Percentiles rank a stretch among this genome's conserved stretches.
phyloP scores from a whole-genome alignment of 306 rosid genomes.

The Prunus davidiana region DNA sequence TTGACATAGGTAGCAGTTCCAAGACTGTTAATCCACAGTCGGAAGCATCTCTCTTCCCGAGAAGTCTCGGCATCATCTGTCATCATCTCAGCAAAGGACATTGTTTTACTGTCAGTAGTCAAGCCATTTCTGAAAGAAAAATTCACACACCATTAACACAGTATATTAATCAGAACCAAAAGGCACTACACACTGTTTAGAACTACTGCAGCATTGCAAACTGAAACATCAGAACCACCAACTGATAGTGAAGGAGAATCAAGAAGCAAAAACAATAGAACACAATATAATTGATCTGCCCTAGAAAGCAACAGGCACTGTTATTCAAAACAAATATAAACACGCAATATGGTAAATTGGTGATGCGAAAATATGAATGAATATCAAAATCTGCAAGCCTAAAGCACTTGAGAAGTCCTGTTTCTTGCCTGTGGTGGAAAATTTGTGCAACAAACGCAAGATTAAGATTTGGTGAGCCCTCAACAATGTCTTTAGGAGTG shows the following conservation, averaged over 20 bases:
- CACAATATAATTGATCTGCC: background rate
- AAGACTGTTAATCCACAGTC: constrained; percentile 98
- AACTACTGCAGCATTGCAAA: background rate
- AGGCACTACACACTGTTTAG: background rate
- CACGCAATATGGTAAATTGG: background rate
- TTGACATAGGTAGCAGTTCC: constrained; percentile 80
- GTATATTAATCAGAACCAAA: background rate
- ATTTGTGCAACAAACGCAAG: constrained; percentile 99
- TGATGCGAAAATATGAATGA: background rate
- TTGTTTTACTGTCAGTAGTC: constrained; percentile 61
- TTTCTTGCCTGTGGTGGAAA: constrained; percentile 90
- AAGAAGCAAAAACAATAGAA: background rate
- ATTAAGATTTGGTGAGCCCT: constrained; percentile 98
- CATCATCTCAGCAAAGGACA: constrained; percentile 97
- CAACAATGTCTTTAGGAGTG: constrained; percentile 86
- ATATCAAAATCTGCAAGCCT: constrained; percentile 11
- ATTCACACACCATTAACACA: background rate
- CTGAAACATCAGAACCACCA: background rate
- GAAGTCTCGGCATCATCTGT: constrained; percentile 95
- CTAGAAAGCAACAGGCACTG: too few species aligned
- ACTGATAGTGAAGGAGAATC: too few species aligned
- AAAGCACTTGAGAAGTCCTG: background rate
- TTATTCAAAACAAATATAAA: background rate
- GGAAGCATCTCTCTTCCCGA: constrained; percentile 96
- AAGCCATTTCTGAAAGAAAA: constrained; percentile 81